phyloP scores from a whole-genome alignment of 306 rosid species.

The Psophocarpus tetragonolobus region DNA sequence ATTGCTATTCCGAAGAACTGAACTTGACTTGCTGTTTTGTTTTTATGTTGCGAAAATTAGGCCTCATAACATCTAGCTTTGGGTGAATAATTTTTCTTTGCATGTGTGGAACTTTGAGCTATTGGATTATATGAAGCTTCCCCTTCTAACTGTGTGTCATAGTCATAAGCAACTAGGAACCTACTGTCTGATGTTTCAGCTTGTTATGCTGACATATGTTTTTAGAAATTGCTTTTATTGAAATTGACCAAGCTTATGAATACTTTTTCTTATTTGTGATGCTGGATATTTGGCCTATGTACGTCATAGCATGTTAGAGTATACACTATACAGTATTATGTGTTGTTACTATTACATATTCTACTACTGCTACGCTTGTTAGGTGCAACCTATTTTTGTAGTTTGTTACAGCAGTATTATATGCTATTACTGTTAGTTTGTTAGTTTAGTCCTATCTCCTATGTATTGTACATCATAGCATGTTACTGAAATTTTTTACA shows the following conservation, averaged over 20 bases:
- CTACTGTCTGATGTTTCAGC: neutral
- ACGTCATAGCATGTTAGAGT: neutral
- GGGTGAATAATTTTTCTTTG: neutral
- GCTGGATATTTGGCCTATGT: neutral
- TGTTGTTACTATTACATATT: neutral
- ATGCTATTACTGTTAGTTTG: neutral
- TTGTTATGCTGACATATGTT: neutral
- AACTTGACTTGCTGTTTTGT: neutral
- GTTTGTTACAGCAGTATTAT: neutral
- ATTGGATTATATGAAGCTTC: neutral
- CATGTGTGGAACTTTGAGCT: neutral
- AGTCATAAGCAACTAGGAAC: neutral
- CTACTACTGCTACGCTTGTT: neutral
- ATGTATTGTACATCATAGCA: neutral
- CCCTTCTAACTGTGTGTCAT: neutral
- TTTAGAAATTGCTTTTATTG: constrained; percentile 7
- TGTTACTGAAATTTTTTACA: neutral
- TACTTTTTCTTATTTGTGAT: neutral
- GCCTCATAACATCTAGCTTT: too few relatives aligned
- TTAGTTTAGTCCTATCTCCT: too few relatives aligned
- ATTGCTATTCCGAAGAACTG: neutral
- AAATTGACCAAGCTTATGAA: neutral
- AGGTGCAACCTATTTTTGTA: neutral
- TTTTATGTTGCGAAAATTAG: neutral
- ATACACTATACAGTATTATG: neutral